Evolutionary conservation across 2,329 filamentous ascomycete genomes (phyloP), one percentile per base, ranked within the genome.

Genomic region (Penicillium sp.): DNA sequence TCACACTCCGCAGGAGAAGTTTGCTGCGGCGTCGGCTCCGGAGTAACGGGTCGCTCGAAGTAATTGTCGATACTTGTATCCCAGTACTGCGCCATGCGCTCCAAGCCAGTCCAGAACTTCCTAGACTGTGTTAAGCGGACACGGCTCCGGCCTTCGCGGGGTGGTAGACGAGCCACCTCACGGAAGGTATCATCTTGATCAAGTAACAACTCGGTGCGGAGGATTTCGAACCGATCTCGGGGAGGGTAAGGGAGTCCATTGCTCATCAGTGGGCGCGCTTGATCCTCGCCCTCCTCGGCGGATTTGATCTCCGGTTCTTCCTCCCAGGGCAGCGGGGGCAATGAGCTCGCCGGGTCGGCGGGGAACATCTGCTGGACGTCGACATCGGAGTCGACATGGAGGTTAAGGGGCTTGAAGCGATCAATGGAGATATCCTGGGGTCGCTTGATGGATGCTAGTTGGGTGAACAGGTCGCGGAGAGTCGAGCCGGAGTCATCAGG

Each of bases 21-120:
- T n/a, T 48, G 54, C 43, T 63, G 53, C 3, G 62, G 47, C 1
- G 60, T 58, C n/a, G 49, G 54, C 43, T 63, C 57, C 10, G 66
- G 64, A 0, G 60, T 63, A 18, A 60, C 62, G 24, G 71, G 65
- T 15, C 70, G 67, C 48, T 76, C 73, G 52, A 76, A 76, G 64
- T 84, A 84, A 28, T 83, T 69, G 59, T 86, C 84, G 44, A 80
- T 64, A 53, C 78, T 83, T 36, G 74, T 75, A 62, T 86, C 84
- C 83, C 84, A 86, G 62, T 84, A 86, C 57, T 82, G 80, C 15
- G 81, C 74, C 76, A 86, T 76, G 33, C 76, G 78, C 58, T 85
- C 81, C 47, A 86, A 71, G 2, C 76, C 79, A 47, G 78, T 75
- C 78, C 80, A 86, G 66, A 86, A 86, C 51, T 81, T 83, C 47